Evolutionary conservation across 108 stramenopile species (phyloP).

Genomic region (Cylindrotheca closterium): DNA sequence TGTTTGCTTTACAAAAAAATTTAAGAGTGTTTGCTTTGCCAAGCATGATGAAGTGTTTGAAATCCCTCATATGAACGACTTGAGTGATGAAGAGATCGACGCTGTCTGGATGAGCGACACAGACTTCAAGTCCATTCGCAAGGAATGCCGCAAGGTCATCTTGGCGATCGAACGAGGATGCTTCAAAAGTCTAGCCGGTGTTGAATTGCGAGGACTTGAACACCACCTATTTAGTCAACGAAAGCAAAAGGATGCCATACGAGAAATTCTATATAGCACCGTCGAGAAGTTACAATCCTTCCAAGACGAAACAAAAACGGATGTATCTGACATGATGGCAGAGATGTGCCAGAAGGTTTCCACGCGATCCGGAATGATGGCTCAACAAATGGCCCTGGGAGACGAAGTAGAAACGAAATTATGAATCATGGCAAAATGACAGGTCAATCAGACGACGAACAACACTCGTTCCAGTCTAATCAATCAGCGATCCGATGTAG

Average conservation of each 20-base stretch:
- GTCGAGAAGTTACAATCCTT: conserved; percentile 4
- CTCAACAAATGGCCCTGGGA: too few species aligned
- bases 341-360: conserved; percentile 10
- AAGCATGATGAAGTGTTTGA: conserved; percentile 5
- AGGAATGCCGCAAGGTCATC: not conserved
- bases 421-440: too few species aligned
- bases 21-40: conserved; percentile 10
- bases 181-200: not conserved
- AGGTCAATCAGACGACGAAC: too few species aligned
- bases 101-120: not conserved
- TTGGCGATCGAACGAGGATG: conserved; percentile 10
- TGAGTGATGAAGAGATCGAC: conserved; percentile 8
- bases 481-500: too few species aligned
- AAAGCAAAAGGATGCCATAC: not conserved
- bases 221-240: not conserved
- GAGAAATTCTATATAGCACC: conserved; percentile 1
- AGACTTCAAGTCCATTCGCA: conserved; percentile 2
- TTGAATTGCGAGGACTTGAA: conserved; percentile 4
- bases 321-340: not conserved
- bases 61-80: conserved; percentile 12
- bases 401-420: too few species aligned
- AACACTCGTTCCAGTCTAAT: too few species aligned
- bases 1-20: too few species aligned
- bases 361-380: too few species aligned
- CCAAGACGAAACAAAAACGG: not conserved